Percentiles rank a stretch among this genome's conserved stretches.
Evolutionary conservation across 139 green algal genomes (phyloP).

Genomic region (Prasinococcaceae sp.): DNA sequence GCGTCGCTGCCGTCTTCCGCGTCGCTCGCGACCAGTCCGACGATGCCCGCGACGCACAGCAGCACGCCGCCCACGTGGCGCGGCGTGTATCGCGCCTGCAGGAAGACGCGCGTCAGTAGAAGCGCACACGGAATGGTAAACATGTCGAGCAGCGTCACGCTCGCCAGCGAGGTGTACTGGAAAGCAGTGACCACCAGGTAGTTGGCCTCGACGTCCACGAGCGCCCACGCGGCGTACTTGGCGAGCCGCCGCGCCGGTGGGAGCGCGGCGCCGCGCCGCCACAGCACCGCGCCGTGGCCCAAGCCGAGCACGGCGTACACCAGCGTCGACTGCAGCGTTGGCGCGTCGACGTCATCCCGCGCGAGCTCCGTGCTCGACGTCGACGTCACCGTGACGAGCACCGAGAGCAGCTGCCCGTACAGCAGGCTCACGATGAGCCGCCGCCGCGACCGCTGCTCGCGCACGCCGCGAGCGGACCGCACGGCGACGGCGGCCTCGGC

Average conservation of each 20-base stretch:
- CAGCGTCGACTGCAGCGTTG: conserved; percentile 3
- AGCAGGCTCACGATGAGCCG: background rate
- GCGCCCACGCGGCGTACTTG: conserved; percentile 38
- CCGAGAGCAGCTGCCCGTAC: background rate
- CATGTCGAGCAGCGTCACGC: conserved; percentile 61
- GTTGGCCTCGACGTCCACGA: conserved; percentile 64
- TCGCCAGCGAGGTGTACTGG: conserved; percentile 66
- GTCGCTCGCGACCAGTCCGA: conserved; percentile 42
- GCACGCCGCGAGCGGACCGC: too few species aligned
- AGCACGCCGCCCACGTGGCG: conserved; percentile 35
- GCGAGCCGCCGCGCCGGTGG: background rate
- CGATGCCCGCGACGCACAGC: conserved; percentile 48
- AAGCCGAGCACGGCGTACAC: background rate
- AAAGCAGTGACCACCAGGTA: conserved; percentile 40
- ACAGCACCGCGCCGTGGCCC: background rate
- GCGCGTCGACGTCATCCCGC: background rate
- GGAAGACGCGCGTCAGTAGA: conserved; percentile 18
- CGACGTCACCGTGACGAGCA: background rate
- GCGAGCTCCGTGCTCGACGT: conserved; percentile 2
- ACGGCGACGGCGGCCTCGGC: too few species aligned
- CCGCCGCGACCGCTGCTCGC: too few species aligned
- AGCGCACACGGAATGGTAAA: conserved; percentile 49
- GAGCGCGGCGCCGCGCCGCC: background rate
- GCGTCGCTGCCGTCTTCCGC: background rate
- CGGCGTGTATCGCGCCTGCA: conserved; percentile 29